Evolutionary conservation across 73 alveolate species (phyloP).

Genomic region (Paramecium sexaurelia): DNA sequence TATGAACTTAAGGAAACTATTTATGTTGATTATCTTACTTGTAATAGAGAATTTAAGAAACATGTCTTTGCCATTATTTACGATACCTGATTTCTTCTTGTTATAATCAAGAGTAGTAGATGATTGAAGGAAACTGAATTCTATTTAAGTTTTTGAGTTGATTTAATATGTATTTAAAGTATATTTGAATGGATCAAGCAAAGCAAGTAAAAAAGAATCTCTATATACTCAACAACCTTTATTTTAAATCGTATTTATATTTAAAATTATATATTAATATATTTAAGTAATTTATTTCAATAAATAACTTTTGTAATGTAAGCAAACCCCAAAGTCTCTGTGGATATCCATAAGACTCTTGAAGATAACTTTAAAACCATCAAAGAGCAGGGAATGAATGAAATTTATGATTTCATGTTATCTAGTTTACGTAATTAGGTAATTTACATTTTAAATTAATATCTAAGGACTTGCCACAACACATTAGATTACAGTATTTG

Average conservation of each 20-base stretch:
- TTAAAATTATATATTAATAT: background rate
- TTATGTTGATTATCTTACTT: background rate
- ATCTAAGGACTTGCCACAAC: background rate
- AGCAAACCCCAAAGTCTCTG: background rate
- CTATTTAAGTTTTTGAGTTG: background rate
- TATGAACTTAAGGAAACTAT: constrained; percentile 40
- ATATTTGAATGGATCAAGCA: background rate
- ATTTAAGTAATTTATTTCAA: background rate
- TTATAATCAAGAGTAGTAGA: background rate
- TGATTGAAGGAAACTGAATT: background rate
- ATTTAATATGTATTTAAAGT: background rate
- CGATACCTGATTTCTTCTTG: background rate
- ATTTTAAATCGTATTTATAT: constrained; percentile 14
- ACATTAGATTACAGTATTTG: background rate
- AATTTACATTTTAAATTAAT: background rate
- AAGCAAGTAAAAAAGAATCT: background rate
- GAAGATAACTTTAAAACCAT: background rate
- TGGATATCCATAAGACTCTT: constrained; percentile 3
- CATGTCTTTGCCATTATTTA: constrained; percentile 6
- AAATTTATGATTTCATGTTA: background rate
- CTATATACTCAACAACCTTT: background rate
- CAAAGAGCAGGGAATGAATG: background rate
- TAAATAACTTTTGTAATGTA: background rate
- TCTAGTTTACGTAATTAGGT: background rate
- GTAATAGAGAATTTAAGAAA: constrained; percentile 19